Evolutionary conservation across 2,329 filamentous ascomycete genomes (phyloP).

Genomic region (Cordyceps fumosorosea): DNA sequence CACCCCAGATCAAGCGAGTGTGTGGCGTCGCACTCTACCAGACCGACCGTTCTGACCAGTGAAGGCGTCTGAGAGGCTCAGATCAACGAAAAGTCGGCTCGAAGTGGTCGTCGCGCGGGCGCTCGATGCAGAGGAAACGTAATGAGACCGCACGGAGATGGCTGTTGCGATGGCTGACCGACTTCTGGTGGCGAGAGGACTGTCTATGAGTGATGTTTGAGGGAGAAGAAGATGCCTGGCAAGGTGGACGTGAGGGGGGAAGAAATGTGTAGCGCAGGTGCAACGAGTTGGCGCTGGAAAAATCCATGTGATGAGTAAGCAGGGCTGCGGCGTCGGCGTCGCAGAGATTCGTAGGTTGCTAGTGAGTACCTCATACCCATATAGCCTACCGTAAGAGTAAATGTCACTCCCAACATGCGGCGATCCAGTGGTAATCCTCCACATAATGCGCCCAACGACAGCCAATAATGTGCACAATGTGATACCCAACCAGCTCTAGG

Average conservation of each 20-base stretch:
- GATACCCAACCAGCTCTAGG: background rate
- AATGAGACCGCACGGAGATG: conserved; percentile 1
- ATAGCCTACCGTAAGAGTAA: background rate
- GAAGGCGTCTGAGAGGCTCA: conserved; percentile 51
- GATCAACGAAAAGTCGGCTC: conserved; percentile 32
- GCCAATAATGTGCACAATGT: conserved; percentile 1
- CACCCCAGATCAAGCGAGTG: conserved; percentile 14
- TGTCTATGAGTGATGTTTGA: conserved; percentile 22
- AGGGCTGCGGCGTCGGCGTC: background rate
- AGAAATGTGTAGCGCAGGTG: conserved; percentile 14
- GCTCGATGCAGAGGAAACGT: conserved; percentile 16
- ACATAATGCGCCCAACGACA: background rate
- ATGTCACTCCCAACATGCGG: background rate
- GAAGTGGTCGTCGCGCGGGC: conserved; percentile 23
- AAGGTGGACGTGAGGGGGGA: conserved; percentile 14
- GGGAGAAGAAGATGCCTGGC: conserved; percentile 17
- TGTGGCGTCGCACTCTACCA: conserved; percentile 21
- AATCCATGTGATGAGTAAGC: conserved; percentile 4
- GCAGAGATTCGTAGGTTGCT: background rate
- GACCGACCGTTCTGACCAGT: conserved; percentile 45
- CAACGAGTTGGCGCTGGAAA: background rate
- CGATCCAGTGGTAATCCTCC: background rate
- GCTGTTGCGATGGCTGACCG: conserved; percentile 24
- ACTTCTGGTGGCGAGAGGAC: conserved; percentile 30
- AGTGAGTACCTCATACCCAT: background rate